Evolutionary conservation across 2,329 filamentous ascomycete species (phyloP).

Genomic region (Colletotrichum viniferum): DNA sequence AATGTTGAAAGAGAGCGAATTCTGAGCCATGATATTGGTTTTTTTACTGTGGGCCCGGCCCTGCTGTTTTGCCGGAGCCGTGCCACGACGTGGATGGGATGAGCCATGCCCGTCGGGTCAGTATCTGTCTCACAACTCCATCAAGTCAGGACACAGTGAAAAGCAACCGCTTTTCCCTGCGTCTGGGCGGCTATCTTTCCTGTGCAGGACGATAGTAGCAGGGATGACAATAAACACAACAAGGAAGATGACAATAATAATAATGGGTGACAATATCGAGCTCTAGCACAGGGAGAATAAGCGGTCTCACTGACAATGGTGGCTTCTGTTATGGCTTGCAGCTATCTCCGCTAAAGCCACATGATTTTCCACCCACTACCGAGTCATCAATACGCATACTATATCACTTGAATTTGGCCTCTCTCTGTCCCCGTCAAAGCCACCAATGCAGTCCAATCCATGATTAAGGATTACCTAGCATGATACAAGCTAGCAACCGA

Average conservation of each 20-base stretch:
- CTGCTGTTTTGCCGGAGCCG: slow-evolving; percentile 4
- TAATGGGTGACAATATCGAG: not conserved
- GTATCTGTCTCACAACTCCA: too few species aligned
- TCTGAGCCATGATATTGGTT: slow-evolving; percentile 21
- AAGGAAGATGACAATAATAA: not conserved
- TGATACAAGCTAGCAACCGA: not conserved
- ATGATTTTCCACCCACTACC: not conserved
- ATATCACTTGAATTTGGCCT: not conserved
- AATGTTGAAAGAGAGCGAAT: slow-evolving; percentile 1
- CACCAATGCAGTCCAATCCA: not conserved
- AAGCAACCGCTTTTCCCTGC: not conserved
- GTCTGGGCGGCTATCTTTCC: not conserved
- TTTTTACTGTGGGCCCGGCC: not conserved
- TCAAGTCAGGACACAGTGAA: not conserved
- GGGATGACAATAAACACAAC: not conserved
- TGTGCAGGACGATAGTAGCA: not conserved
- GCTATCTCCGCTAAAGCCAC: not conserved
- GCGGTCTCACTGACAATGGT: not conserved
- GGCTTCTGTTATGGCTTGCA: not conserved
- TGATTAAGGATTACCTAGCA: not conserved
- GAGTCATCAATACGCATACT: not conserved
- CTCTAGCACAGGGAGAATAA: not conserved
- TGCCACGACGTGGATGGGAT: not conserved
- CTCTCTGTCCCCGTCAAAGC: not conserved
- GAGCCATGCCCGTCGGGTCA: too few species aligned